Conservation (phyloP, 179 eudicot genomes). For the Silene vulgaris region DNA sequence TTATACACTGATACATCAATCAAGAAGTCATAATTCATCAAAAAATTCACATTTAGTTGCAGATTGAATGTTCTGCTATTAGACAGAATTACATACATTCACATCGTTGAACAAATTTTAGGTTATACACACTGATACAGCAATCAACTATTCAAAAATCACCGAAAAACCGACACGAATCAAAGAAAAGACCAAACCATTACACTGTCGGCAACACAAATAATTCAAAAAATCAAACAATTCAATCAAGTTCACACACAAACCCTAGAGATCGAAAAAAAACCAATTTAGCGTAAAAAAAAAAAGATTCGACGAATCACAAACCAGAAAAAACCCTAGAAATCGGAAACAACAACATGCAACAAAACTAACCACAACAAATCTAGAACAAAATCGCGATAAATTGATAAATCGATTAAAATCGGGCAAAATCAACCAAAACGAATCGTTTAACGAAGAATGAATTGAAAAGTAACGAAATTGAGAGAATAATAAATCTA, state of each 20-base stretch:
- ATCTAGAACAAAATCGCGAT: background rate
- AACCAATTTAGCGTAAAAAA: background rate
- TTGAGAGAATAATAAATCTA: background rate
- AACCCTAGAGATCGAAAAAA: background rate
- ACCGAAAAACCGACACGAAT: background rate
- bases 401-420: background rate
- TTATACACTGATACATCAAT: background rate
- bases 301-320: background rate
- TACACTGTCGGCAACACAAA: background rate
- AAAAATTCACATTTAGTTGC: background rate
- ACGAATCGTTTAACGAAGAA: background rate
- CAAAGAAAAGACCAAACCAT: background rate
- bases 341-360: conserved; percentile 13
- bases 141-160: conserved; percentile 9
- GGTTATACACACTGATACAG: background rate
- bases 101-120: background rate
- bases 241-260: background rate
- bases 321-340: background rate
- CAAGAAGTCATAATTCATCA: no score
- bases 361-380: background rate
- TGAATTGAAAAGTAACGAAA: conserved; percentile 7
- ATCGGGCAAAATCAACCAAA: background rate
- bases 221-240: background rate
- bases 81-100: background rate
- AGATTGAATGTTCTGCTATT: background rate